phyloP scores from a whole-genome alignment of 1,284 basidiomycete species.

The Boletus semigastroideus region DNA sequence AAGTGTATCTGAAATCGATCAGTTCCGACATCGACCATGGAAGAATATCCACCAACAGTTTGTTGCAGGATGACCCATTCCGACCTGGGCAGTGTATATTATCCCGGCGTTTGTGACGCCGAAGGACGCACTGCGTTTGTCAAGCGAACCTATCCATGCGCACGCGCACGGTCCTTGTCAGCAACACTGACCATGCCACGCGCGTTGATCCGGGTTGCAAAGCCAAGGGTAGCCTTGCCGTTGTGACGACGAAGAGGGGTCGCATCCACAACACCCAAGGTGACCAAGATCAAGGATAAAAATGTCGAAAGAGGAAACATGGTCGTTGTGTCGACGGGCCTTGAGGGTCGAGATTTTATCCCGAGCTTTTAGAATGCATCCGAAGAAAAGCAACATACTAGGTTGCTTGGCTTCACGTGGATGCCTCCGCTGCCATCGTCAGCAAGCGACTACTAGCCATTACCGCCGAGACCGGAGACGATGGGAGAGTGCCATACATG shows the following conservation, averaged over 20 bases:
- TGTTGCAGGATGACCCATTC: conserved; percentile 45
- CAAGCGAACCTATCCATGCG: too few relatives aligned
- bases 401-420: too few relatives aligned
- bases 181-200: background rate
- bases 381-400: too few relatives aligned
- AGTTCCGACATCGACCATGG: background rate
- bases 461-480: too few relatives aligned
- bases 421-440: too few relatives aligned
- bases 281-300: background rate
- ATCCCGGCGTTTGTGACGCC: conserved; percentile 19
- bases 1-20: conserved; percentile 22
- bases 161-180: conserved; percentile 11
- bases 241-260: background rate
- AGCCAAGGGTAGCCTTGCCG: background rate
- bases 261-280: background rate
- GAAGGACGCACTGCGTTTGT: conserved; percentile 8
- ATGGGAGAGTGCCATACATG: too few relatives aligned
- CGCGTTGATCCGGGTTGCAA: conserved; percentile 12
- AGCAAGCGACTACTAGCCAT: too few relatives aligned
- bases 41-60: conserved; percentile 31
- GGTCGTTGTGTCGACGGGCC: background rate
- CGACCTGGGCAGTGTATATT: conserved; percentile 38
- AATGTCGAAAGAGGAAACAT: background rate
- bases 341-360: background rate
- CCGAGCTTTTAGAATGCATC: background rate